Conservation (phyloP, 1,139 yeast species). For the Meyerozyma elateridarum region DNA sequence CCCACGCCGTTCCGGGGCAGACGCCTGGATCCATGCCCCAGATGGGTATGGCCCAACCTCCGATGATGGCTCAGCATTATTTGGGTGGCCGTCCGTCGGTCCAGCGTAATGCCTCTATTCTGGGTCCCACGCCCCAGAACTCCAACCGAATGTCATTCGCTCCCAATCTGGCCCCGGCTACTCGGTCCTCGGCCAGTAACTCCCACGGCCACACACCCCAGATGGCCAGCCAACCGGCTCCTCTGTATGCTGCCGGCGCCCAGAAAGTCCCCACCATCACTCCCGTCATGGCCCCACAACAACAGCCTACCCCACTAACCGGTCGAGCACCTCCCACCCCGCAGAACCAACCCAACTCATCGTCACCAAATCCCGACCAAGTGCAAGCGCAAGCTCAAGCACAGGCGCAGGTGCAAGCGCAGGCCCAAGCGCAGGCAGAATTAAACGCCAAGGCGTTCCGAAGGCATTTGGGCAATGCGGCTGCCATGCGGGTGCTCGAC, state of each 20-base stretch:
- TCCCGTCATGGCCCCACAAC: conserved; percentile 12
- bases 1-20: too few relatives aligned
- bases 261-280: conserved; percentile 8
- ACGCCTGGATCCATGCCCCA: too few relatives aligned
- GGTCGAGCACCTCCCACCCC: conserved; percentile 10
- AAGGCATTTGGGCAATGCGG: conserved; percentile 44
- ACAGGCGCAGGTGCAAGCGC: conserved; percentile 9
- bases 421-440: conserved; percentile 29
- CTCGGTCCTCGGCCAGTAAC: conserved; percentile 2
- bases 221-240: not conserved
- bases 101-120: not conserved
- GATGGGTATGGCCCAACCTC: too few relatives aligned
- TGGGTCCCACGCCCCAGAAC: conserved; percentile 3
- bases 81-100: not conserved
- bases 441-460: conserved; percentile 34
- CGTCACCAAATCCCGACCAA: conserved; percentile 4
- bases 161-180: conserved; percentile 2
- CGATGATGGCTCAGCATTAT: too few relatives aligned
- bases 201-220: conserved; percentile 4
- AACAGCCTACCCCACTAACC: conserved; percentile 19
- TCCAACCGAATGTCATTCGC: conserved; percentile 1
- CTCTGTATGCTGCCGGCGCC: too few relatives aligned
- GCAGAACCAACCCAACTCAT: conserved; percentile 5
- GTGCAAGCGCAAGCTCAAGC: conserved; percentile 4
- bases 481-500: conserved; percentile 35